Evolutionary conservation across 768 basidiomycete genomes (phyloP), one percentile per base, ranked within the genome.

Genomic region (Rhizopogon salebrosus): DNA sequence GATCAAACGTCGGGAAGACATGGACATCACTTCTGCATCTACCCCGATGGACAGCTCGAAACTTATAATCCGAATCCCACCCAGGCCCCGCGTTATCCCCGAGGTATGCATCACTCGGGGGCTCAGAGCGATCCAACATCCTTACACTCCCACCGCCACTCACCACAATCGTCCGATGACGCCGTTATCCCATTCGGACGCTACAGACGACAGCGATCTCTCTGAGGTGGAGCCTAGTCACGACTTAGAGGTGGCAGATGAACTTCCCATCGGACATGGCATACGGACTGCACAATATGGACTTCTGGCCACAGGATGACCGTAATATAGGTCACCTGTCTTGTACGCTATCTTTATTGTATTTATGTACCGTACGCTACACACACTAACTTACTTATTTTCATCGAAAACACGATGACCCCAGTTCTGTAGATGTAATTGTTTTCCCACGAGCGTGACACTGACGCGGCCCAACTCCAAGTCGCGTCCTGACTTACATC

Each of bases 331-430:
- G 26, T 35, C 48, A 22, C 53, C 49, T 29, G 54, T 61, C 60
- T 55, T 39, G 50, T 52, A 46, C 45, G 35, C 48, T 68, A 68
- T 68, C 61, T 57, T 68, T 68, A 68, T 68, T 64, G 50, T 70
- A 69, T 70, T 62, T 70, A 68, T 59, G 46, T 49, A 49, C 39
- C 20, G 51, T 49, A 45, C 41, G 57, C 36, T 49, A 37, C 61
- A 54, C 52, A 35, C 22, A 27, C 38, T 55, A 46, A 55, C 36
- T 49, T 26, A 53, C 8, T 34, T n/a, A n/a, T n/a, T n/a, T n/a
- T 34, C 3, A 13, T 34, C 31, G 11, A 11, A 13, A 34, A 4
- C 11, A n/a, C n/a, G n/a, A n/a, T n/a, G n/a, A n/a, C n/a, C n/a
- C n/a, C n/a, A n/a, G n/a, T n/a, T n/a, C n/a, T n/a, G n/a, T n/a